phyloP scores from a whole-genome alignment of 2,329 filamentous ascomycete species.

The Hymenoscyphus salicellus region DNA sequence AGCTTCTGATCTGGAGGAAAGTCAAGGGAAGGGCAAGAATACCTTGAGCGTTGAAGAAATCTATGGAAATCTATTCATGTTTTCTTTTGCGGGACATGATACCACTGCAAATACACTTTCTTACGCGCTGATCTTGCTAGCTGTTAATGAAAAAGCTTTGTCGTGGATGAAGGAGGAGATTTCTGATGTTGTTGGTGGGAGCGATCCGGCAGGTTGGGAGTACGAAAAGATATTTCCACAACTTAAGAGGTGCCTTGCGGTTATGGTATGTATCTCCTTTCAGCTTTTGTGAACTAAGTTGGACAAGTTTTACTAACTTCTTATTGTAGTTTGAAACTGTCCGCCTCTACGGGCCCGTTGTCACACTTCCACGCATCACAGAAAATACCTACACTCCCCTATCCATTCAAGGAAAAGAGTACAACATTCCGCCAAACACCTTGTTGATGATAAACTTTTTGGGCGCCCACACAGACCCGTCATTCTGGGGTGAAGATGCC shows the following conservation, averaged over 20 bases:
- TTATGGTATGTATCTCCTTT: slow-evolving; percentile 33
- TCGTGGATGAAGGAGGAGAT: slow-evolving; percentile 28
- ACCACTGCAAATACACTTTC: slow-evolving; percentile 33
- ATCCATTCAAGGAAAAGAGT: slow-evolving; percentile 7
- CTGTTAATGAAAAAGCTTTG: slow-evolving; percentile 22
- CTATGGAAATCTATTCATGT: slow-evolving; percentile 35
- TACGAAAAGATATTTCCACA: slow-evolving; percentile 41
- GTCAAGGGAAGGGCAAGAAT: slow-evolving; percentile 22
- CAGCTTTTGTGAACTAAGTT: too few species aligned
- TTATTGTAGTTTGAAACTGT: slow-evolving; percentile 43
- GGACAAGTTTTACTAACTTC: background rate
- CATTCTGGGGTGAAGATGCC: slow-evolving; percentile 15
- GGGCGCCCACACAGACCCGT: slow-evolving; percentile 6
- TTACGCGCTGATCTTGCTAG: slow-evolving; percentile 30
- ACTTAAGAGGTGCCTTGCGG: slow-evolving; percentile 41
- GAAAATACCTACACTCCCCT: slow-evolving; percentile 14
- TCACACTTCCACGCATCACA: slow-evolving; percentile 51
- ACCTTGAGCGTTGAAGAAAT: slow-evolving; percentile 37
- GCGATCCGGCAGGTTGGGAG: slow-evolving; percentile 32
- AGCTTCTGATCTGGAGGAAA: slow-evolving; percentile 21
- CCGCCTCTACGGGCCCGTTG: slow-evolving; percentile 52
- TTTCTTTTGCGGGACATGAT: slow-evolving; percentile 35
- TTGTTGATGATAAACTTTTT: slow-evolving; percentile 37
- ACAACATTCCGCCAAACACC: slow-evolving; percentile 29
- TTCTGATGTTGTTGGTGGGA: slow-evolving; percentile 25